phyloP scores from a whole-genome alignment of 2,329 filamentous ascomycete species.

The Colletotrichum sp. region DNA sequence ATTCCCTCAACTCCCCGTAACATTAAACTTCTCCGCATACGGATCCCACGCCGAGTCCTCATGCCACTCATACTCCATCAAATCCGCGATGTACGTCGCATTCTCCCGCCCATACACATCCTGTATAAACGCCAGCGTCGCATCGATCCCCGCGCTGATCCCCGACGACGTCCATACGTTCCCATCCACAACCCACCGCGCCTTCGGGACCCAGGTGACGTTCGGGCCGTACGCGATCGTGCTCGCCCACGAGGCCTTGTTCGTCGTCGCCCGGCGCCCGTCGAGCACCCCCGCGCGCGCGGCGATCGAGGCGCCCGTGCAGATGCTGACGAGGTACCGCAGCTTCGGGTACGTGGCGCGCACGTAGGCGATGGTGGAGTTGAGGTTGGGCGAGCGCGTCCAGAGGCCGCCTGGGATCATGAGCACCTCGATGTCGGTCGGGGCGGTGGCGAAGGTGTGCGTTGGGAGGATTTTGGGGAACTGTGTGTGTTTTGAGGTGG shows the following conservation, averaged over 20 bases:
- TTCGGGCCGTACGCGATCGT: constrained; percentile 42
- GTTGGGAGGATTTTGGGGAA: constrained; percentile 25
- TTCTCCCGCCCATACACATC: constrained; percentile 57
- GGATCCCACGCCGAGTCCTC: constrained; percentile 55
- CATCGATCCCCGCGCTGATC: constrained; percentile 66
- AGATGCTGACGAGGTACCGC: constrained; percentile 59
- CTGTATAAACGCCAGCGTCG: constrained; percentile 61
- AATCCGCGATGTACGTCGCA: constrained; percentile 51
- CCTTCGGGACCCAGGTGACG: constrained; percentile 56
- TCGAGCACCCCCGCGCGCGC: constrained; percentile 59
- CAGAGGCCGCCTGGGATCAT: constrained; percentile 57
- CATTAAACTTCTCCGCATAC: constrained; percentile 31
- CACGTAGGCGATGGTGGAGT: constrained; percentile 38
- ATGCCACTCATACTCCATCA: constrained; percentile 64
- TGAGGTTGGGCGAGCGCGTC: constrained; percentile 28
- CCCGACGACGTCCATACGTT: constrained; percentile 65
- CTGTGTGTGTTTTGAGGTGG: not conserved
- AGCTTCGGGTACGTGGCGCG: constrained; percentile 40
- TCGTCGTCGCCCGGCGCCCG: constrained; percentile 60
- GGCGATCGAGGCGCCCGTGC: constrained; percentile 58
- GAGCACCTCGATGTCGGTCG: constrained; percentile 54
- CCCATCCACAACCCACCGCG: constrained; percentile 62
- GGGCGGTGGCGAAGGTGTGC: constrained; percentile 49
- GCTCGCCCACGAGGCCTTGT: constrained; percentile 54
- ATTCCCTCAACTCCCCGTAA: not conserved